Evolutionary conservation across 2,329 filamentous ascomycete genomes (phyloP), one percentile per base, ranked within the genome.

Genomic region (Monosporascus sp.): DNA sequence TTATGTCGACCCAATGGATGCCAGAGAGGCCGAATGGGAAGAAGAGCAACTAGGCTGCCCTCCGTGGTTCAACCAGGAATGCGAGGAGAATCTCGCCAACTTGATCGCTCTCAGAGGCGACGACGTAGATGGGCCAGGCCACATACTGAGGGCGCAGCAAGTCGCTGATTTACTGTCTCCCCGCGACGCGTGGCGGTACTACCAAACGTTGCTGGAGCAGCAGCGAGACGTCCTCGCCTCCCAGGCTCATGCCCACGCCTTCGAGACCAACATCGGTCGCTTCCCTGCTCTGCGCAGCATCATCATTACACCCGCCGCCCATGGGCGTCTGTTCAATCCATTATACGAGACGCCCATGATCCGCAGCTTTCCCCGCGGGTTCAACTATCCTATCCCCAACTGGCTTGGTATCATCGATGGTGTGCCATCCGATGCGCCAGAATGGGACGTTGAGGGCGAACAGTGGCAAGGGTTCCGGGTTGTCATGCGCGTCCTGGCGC

Each of bases 331-430:
- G 0, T 66, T 68, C n/a, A 48, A 52, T 0, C 74, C 73, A 0
- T 52, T 67, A 0, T 75, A 76, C 48, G 55, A 70, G 20, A 76
- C 74, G 0, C 74, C 74, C 1, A 72, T 71, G 59, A 71, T 74
- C 31, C 70, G 72, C 6, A 63, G 66, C 3, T 67, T 76, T 14
- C 71, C 72, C 0, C 47, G 53, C 2, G 69, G 69, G 4, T 72
- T 76, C 38, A 68, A 68, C 24, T 74, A 75, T 52, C 68, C 69
- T 1, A 58, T 71, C 9, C 66, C 70, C 2, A 64, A 67, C 14
- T 70, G 68, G 70, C 63, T 60, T 8, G 52, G 25, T 27, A 8
- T 37, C 2, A 5, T 25, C 18, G 15, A 37, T 43, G 15, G 8
- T 27, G 6, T 22, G 15, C 38, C 25, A 8, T 24, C 18, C 24